Percentiles rank a stretch among this genome's conserved stretches.
These are phyloP conservation scores for Fusarium liriodendri DNA, from an alignment of 2,329 filamentous ascomycete species.

Conservation along the genomic window DNA sequence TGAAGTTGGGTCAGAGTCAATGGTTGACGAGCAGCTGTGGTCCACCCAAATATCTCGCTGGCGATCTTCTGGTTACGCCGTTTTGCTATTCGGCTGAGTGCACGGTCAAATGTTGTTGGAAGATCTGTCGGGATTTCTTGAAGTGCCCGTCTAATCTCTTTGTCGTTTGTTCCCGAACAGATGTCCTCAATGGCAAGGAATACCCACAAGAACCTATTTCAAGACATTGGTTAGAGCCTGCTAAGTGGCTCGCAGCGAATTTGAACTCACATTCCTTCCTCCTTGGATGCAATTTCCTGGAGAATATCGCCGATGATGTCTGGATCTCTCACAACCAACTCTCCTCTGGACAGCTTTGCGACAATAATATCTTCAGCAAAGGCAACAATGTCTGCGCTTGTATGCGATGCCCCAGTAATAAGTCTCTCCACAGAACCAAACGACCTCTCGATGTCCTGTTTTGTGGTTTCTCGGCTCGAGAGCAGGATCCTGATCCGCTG, in stretches of 20 bases:
- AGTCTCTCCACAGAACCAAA: not conserved
- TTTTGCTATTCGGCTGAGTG: not conserved
- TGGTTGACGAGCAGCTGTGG: not conserved
- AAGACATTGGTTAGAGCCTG: not conserved
- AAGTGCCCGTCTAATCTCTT: conserved; percentile 9
- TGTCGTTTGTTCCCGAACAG: conserved; percentile 17
- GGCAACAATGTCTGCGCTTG: conserved; percentile 8
- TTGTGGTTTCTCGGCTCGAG: conserved; percentile 3
- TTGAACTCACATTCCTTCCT: conserved; percentile 24
- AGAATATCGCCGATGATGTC: conserved; percentile 1
- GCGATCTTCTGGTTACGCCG: not conserved
- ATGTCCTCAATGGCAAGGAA: conserved; percentile 24
- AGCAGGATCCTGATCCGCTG: conserved; percentile 2
- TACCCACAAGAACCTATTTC: conserved; percentile 27
- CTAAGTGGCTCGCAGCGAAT: not conserved
- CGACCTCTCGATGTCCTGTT: not conserved
- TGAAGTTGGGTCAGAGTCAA: conserved; percentile 10
- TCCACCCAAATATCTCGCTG: conserved; percentile 7
- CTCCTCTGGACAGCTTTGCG: not conserved
- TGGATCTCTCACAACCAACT: conserved; percentile 2
- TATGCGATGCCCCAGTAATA: not conserved
- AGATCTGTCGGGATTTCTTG: conserved; percentile 10
- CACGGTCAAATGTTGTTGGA: conserved; percentile 18
- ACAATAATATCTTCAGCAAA: conserved; percentile 12
- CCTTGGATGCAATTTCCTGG: not conserved